These are phyloP conservation scores for Albugo laibachii DNA, from an alignment of 352 stramenopile species.

Conservation along the genomic window DNA sequence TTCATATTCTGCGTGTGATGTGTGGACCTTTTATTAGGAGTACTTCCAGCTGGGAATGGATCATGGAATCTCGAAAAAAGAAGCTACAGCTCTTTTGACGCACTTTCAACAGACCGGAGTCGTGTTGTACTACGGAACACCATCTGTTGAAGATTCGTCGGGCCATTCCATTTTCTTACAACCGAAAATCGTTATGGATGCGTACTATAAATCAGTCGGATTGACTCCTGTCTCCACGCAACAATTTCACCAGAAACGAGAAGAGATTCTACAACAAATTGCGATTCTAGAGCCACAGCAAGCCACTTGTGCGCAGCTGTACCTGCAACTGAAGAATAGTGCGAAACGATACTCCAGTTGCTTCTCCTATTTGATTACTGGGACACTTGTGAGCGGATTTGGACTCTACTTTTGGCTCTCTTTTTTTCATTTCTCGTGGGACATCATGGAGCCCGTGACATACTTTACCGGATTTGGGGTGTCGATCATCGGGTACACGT, in stretches of 20 bases:
- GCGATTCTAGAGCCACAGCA: slow-evolving; percentile 44
- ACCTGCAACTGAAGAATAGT: slow-evolving; percentile 31
- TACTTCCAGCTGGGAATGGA: slow-evolving; percentile 49
- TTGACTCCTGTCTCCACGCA: slow-evolving; percentile 43
- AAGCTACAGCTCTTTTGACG: slow-evolving; percentile 48
- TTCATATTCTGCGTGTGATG: neutral
- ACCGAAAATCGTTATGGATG: slow-evolving; percentile 55
- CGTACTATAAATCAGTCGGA: slow-evolving; percentile 55
- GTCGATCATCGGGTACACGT: slow-evolving; percentile 53
- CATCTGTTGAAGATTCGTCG: slow-evolving; percentile 39
- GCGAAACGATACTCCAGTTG: slow-evolving; percentile 38
- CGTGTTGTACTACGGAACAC: slow-evolving; percentile 65
- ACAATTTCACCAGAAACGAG: slow-evolving; percentile 41
- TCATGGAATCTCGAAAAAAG: slow-evolving; percentile 67
- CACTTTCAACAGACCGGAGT: slow-evolving; percentile 56
- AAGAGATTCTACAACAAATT: slow-evolving; percentile 44
- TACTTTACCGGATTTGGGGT: slow-evolving; percentile 76
- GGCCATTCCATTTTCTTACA: slow-evolving; percentile 63
- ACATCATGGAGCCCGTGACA: slow-evolving; percentile 82
- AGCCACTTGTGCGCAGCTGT: slow-evolving; percentile 34
- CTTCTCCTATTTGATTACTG: slow-evolving; percentile 31
- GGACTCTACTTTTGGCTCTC: slow-evolving; percentile 75
- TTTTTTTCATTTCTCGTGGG: slow-evolving; percentile 80
- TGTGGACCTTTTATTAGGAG: slow-evolving; percentile 15
- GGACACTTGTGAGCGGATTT: slow-evolving; percentile 47